These are phyloP conservation scores for Debaryomyces sp. DNA, from an alignment of 1,139 yeast genomes.

Conservation along the genomic window DNA sequence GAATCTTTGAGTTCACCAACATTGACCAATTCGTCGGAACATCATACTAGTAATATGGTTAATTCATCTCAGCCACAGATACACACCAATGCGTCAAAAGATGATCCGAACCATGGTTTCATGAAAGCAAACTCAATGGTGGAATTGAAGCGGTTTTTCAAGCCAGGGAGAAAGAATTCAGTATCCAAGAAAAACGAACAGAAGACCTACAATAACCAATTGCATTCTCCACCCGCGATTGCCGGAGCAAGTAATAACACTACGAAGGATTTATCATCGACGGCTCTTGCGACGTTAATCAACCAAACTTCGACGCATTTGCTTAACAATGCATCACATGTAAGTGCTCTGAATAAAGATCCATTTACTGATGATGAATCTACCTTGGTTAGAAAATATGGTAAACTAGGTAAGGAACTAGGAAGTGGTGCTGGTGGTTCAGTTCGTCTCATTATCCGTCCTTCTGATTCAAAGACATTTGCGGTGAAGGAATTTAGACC, in stretches of 20 bases:
- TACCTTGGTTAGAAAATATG: constrained; percentile 80
- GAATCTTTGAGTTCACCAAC: constrained; percentile 40
- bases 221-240: constrained; percentile 33
- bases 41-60: constrained; percentile 16
- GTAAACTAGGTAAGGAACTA: constrained; percentile 82
- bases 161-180: constrained; percentile 40
- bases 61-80: constrained; percentile 19
- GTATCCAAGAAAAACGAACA: constrained; percentile 23
- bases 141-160: constrained; percentile 44
- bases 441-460: constrained; percentile 80
- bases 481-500: constrained; percentile 97
- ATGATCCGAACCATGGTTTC: constrained; percentile 34
- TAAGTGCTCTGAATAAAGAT: constrained; percentile 29
- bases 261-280: constrained; percentile 39
- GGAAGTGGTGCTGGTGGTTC: constrained; percentile 99
- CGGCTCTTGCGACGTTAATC: constrained; percentile 46
- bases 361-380: constrained; percentile 58
- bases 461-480: constrained; percentile 80
- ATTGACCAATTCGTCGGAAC: constrained; percentile 31
- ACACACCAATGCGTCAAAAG: constrained; percentile 22
- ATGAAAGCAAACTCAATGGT: constrained; percentile 43
- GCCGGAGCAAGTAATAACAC: constrained; percentile 13
- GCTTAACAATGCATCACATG: constrained; percentile 41
- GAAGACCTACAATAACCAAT: constrained; percentile 28
- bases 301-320: constrained; percentile 49